Evolutionary conservation across 139 green algal genomes (phyloP).

Genomic region (Micromonas commoda): DNA sequence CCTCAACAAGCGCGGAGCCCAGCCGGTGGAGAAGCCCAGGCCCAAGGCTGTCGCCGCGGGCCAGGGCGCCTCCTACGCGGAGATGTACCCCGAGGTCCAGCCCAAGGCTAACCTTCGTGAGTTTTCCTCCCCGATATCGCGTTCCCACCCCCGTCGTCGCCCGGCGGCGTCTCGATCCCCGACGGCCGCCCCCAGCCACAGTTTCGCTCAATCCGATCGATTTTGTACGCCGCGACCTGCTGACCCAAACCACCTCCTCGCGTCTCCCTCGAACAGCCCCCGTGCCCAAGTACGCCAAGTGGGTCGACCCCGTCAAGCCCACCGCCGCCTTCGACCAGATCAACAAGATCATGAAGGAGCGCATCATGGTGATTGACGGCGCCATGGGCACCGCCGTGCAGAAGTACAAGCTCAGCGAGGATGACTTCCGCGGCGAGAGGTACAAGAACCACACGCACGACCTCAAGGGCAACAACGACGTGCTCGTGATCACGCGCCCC

Average conservation of each 20-base stretch:
- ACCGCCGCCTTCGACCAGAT: conserved; percentile 20
- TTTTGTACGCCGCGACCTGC: no score
- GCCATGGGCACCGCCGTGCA: conserved; percentile 94
- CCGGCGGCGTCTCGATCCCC: no score
- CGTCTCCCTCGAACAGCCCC: not conserved
- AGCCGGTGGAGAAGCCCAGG: not conserved
- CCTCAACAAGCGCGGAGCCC: not conserved
- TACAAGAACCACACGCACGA: conserved; percentile 73
- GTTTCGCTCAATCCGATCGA: no score
- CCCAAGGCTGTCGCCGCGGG: not conserved
- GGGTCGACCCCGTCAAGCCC: not conserved
- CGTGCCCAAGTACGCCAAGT: conserved; percentile 31
- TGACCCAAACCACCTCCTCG: not conserved
- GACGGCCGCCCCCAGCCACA: no score
- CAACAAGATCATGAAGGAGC: conserved; percentile 64
- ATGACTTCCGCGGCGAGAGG: conserved; percentile 67
- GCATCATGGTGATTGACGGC: conserved; percentile 92
- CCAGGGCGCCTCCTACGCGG: not conserved
- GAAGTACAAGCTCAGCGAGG: conserved; percentile 78
- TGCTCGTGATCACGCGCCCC: conserved; percentile 88
- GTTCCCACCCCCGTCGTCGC: no score
- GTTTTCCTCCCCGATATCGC: no score
- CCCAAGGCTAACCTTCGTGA: no score
- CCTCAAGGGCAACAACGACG: conserved; percentile 97
- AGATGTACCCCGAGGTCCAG: conserved; percentile 10